Percentiles rank a stretch among this genome's conserved stretches.
phyloP scores from a whole-genome alignment of 441 rosid species.

The Brassica hybrid region DNA sequence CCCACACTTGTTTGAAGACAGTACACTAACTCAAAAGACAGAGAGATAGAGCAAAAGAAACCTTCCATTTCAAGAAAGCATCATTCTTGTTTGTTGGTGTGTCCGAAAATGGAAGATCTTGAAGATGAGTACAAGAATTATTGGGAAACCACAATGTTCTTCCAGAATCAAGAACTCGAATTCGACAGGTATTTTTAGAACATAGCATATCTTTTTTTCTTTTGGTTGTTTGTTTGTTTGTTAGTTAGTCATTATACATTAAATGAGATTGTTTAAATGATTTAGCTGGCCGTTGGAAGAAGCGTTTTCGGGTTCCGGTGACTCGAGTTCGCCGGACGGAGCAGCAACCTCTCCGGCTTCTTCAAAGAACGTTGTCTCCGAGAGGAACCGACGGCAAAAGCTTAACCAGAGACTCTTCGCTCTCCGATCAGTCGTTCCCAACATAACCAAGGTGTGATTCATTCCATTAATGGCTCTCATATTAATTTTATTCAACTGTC shows the following conservation, averaged over 20 bases:
- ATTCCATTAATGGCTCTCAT: conserved; percentile 17
- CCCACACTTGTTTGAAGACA: conserved; percentile 29
- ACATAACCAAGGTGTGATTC: conserved; percentile 40
- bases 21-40: conserved; percentile 35
- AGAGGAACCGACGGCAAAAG: conserved; percentile 78
- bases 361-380: conserved; percentile 77
- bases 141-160: conserved; percentile 78
- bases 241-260: not conserved
- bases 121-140: conserved; percentile 63
- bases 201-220: not conserved
- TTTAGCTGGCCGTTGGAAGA: conserved; percentile 85
- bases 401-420: conserved; percentile 87
- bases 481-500: conserved; percentile 19
- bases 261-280: not conserved
- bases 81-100: conserved; percentile 11
- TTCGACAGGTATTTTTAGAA: conserved; percentile 56
- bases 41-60: conserved; percentile 1
- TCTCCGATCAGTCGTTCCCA: conserved; percentile 88
- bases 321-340: conserved; percentile 84
- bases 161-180: conserved; percentile 69
- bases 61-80: conserved; percentile 44
- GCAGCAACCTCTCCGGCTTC: conserved; percentile 58
- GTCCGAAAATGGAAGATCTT: conserved; percentile 52
- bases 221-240: not conserved
- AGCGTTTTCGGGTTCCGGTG: conserved; percentile 72